These are phyloP conservation scores for Hortaea werneckii DNA, from an alignment of 2,329 filamentous ascomycete species.

Conservation along the genomic window DNA sequence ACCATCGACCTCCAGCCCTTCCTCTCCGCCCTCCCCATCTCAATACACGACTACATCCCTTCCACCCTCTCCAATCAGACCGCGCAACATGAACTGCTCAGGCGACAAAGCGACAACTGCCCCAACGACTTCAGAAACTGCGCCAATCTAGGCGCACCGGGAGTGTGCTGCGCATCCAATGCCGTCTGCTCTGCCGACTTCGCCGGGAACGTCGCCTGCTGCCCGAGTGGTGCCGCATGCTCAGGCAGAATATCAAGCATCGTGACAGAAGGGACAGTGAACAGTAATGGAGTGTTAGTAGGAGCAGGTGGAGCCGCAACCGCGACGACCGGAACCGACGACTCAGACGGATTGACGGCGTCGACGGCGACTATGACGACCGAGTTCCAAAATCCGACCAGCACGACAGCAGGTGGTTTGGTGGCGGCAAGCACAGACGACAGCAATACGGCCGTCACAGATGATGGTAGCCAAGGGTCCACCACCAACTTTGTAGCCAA, in stretches of 20 bases:
- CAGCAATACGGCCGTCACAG: background rate
- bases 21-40: slow-evolving; percentile 19
- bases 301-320: slow-evolving; percentile 12
- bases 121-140: slow-evolving; percentile 44
- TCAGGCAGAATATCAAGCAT: slow-evolving; percentile 42
- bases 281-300: slow-evolving; percentile 16
- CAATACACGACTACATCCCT: slow-evolving; percentile 14
- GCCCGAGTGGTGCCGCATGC: slow-evolving; percentile 47
- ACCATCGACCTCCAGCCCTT: slow-evolving; percentile 19
- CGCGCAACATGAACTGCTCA: slow-evolving; percentile 14
- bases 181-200: slow-evolving; percentile 47
- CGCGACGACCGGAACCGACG: background rate
- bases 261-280: slow-evolving; percentile 24
- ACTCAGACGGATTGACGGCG: slow-evolving; percentile 8
- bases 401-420: slow-evolving; percentile 1
- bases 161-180: slow-evolving; percentile 45
- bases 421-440: background rate
- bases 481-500: slow-evolving; percentile 18
- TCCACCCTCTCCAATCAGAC: slow-evolving; percentile 7
- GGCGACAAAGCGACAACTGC: slow-evolving; percentile 34
- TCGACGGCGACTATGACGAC: slow-evolving; percentile 11
- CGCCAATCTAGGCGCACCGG: slow-evolving; percentile 40
- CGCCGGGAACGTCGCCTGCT: slow-evolving; percentile 51
- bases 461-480: background rate
- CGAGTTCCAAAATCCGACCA: slow-evolving; percentile 3